Evolutionary conservation across 148 eudicot species (phyloP), one percentile per base, ranked within the genome.

Genomic region (Chenopodium album): DNA sequence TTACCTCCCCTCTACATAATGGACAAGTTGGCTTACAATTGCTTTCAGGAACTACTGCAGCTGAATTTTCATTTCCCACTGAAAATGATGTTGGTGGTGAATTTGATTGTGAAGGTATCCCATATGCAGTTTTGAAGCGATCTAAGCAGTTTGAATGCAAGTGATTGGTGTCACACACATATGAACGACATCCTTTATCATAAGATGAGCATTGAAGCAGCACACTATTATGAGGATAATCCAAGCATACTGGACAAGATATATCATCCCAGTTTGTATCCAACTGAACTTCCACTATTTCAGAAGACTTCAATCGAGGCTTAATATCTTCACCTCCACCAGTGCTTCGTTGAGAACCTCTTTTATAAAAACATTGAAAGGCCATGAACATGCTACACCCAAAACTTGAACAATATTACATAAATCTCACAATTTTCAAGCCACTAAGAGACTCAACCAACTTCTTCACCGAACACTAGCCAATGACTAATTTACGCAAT

Each of bases 111-210:
- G 92, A 65, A 71, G 90, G 82, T 83, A 91, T 80, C 17, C 94
- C 90, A 82, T 91, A 82, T 66, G 98, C 97, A 72, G 87, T 90
- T 87, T 90, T 91, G 81, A 92, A 95, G 76, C 98, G 95, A 69
- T 90, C 94, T n/a, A 95, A 85, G 81, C 98, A 95, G 85, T 95
- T 95, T 64, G 98, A 92, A 79, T 93, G 98, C 88, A 95, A 87
- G 83, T 95, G 98, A 82, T 87, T 89, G 62, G 98, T 95, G 87
- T 92, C 94, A 52, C 98, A 95, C 48, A 93, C 94, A 74, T 90
- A 95, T 54, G 98, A 88, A 28, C 97, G 90, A 62, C 98, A 95
- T 48, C 98, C 98, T 85, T 92, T 91, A 47, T 85, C 89, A 81
- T 87, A 90, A 32, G 98, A 95, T 65, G 98, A 89, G 84, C 98